These are phyloP conservation scores for Ophiostoma triangulosporum DNA, from an alignment of 2,329 filamentous ascomycete genomes.

Conservation along the genomic window DNA sequence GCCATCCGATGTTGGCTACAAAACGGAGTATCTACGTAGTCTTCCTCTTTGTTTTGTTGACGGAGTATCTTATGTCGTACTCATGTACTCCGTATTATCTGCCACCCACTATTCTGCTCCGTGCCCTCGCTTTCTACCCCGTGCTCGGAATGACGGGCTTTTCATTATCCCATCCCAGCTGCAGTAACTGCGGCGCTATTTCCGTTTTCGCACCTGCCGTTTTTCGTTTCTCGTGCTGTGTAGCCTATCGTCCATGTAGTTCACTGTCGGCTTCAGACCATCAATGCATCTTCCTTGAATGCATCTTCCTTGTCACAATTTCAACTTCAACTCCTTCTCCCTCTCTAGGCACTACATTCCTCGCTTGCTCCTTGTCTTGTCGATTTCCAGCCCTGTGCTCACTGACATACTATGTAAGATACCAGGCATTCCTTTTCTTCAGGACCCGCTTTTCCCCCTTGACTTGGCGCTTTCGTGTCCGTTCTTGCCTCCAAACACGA, in stretches of 20 bases:
- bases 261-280: neutral
- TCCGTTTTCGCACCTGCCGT: neutral
- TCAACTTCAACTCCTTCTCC: neutral
- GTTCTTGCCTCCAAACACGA: conserved; percentile 5
- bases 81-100: neutral
- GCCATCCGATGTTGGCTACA: conserved; percentile 13
- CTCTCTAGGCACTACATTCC: neutral
- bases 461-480: conserved; percentile 9
- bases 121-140: neutral
- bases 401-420: neutral
- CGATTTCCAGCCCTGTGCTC: neutral
- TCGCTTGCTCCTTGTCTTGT: neutral
- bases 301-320: neutral
- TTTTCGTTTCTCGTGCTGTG: neutral
- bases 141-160: neutral
- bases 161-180: neutral
- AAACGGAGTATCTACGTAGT: neutral
- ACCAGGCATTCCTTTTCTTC: conserved; percentile 4
- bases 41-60: neutral
- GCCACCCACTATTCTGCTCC: neutral
- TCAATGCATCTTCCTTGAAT: neutral
- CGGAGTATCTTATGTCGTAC: too few species aligned
- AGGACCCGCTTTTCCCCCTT: conserved; percentile 6
- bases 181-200: conserved; percentile 2
- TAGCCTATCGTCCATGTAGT: neutral